A percentile compares a stretch with the other conserved stretches of the same genome.
Conservation (phyloP, 176 grass and related monocot species). For the Juncus inflexus region DNA sequence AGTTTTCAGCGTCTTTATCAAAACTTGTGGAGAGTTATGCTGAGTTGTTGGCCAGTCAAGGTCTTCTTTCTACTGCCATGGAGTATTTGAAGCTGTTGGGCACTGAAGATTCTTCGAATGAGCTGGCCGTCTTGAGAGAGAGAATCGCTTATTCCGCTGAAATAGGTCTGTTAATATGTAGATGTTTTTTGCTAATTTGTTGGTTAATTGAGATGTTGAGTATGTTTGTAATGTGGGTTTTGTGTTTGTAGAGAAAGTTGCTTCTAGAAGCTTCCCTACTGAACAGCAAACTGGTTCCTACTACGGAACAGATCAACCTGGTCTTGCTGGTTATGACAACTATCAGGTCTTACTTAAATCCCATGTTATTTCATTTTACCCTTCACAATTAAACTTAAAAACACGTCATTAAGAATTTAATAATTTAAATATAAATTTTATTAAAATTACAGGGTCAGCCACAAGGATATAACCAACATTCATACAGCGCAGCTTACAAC, state of each 20-base stretch:
- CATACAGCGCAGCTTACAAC: slow-evolving; percentile 37
- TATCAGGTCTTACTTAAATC: slow-evolving; percentile 58
- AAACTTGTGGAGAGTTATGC: slow-evolving; percentile 97
- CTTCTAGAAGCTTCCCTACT: slow-evolving; percentile 28
- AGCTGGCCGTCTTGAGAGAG: slow-evolving; percentile 86
- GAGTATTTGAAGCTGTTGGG: slow-evolving; percentile 91
- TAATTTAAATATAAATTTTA: slow-evolving; percentile 14
- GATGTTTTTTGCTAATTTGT: slow-evolving; percentile 8
- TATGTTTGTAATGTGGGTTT: not conserved
- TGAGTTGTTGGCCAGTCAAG: slow-evolving; percentile 90
- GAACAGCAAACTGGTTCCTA: slow-evolving; percentile 24
- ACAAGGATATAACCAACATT: slow-evolving; percentile 41
- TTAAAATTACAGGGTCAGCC: slow-evolving; percentile 31
- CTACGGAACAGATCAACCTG: slow-evolving; percentile 32
- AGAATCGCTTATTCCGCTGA: slow-evolving; percentile 68
- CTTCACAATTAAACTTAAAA: not conserved
- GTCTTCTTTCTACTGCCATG: slow-evolving; percentile 95
- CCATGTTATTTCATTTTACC: slow-evolving; percentile 20
- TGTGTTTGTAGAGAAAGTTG: slow-evolving; percentile 8
- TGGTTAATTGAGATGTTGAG: not conserved
- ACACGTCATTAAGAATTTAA: not conserved
- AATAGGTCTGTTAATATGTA: slow-evolving; percentile 28
- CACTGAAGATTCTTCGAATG: slow-evolving; percentile 64
- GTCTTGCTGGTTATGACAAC: slow-evolving; percentile 28
- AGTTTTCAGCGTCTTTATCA: slow-evolving; percentile 69